Evolutionary conservation across 331 rosid genomes (phyloP).

Genomic region (Malus hybrid): DNA sequence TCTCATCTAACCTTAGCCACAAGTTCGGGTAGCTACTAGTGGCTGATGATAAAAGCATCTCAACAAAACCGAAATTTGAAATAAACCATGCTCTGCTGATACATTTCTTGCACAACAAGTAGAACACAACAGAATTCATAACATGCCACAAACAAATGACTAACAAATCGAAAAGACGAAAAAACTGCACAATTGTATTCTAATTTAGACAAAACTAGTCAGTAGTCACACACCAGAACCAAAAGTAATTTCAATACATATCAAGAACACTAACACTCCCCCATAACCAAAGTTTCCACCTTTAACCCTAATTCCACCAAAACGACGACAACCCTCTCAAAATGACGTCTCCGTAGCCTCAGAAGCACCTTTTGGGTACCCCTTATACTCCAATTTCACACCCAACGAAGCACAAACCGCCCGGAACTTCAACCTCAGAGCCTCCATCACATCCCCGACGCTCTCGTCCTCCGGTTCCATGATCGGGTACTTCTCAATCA

Average conservation of each 20-base stretch:
- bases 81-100: neutral
- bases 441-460: conserved; percentile 62
- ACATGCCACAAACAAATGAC: neutral
- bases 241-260: neutral
- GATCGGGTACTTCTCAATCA: conserved; percentile 51
- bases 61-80: neutral
- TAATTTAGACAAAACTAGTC: neutral
- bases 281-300: neutral
- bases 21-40: neutral
- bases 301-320: neutral
- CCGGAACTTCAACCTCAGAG: conserved; percentile 63
- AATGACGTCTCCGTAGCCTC: conserved; percentile 37
- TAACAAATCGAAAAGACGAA: neutral
- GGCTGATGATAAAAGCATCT: neutral
- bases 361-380: conserved; percentile 39
- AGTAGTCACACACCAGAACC: neutral
- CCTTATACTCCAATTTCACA: conserved; percentile 45
- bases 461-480: conserved; percentile 54
- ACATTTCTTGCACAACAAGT: neutral
- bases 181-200: neutral
- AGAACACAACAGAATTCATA: neutral
- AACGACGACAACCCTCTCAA: conserved; percentile 16
- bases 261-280: neutral
- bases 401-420: conserved; percentile 51
- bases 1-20: conserved; percentile 14